These are phyloP conservation scores for Saccharomycopsis olivae DNA, from an alignment of 805 yeast species.

Conservation along the genomic window DNA sequence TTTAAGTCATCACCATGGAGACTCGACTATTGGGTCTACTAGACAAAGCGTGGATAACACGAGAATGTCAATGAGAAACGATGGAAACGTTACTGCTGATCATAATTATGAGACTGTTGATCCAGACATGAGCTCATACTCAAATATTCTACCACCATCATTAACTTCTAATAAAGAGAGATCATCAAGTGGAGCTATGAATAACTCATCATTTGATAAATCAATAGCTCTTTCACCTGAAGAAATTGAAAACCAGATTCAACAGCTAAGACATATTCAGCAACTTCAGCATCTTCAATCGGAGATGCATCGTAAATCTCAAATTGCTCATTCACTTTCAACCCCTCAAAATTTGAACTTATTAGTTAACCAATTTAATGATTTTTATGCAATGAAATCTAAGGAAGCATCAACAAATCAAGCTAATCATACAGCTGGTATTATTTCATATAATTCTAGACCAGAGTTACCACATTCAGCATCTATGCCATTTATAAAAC, in stretches of 20 bases:
- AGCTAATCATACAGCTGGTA: background rate
- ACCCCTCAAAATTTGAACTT: slow-evolving; percentile 15
- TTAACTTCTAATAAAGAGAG: background rate
- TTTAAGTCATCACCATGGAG: no score
- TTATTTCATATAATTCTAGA: background rate
- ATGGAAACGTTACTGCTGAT: background rate
- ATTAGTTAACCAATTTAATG: slow-evolving; percentile 12
- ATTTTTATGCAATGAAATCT: slow-evolving; percentile 2
- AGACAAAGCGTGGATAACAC: no score
- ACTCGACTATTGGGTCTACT: no score
- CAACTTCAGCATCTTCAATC: slow-evolving; percentile 14
- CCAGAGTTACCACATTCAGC: slow-evolving; percentile 8
- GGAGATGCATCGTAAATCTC: slow-evolving; percentile 5
- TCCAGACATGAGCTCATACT: background rate
- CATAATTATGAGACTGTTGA: background rate
- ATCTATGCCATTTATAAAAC: slow-evolving; percentile 6
- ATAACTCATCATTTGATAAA: background rate
- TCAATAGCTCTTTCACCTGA: slow-evolving; percentile 5
- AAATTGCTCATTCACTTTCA: slow-evolving; percentile 13
- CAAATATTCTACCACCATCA: background rate
- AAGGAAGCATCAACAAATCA: slow-evolving; percentile 1
- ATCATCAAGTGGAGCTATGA: background rate
- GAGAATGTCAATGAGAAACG: background rate
- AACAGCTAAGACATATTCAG: slow-evolving; percentile 15
- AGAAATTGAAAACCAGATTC: slow-evolving; percentile 16